Base-by-base conservation (phyloP, 495 filamentous ascomycete species). In the Mycothermus thermophilus region DNA sequence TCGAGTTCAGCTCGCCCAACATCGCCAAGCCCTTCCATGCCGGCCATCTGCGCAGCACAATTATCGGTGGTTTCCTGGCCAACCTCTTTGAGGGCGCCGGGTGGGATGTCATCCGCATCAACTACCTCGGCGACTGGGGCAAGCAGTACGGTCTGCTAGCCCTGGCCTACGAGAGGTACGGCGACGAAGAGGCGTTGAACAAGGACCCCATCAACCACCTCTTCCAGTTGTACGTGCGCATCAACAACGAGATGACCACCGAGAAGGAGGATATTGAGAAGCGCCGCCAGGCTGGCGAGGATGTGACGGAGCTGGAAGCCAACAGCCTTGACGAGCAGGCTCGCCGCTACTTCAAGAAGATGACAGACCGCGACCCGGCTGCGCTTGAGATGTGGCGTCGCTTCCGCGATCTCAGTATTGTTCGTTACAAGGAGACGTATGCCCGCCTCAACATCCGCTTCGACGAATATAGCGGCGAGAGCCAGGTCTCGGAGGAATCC, bases 401-500 rank as follows among this genome's bases (percentile, higher is more conserved):
- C 13, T 97, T 95, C 69, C 72, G 90, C 52, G 80, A 92, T 28
- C 69, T 97, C 29, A 86, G 80, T 59, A 95, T 95, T 44, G 64
- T 71, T 38, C 77, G 79, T 50, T 93, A 93, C 62, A 77, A 82
- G 57, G 47, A 54, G 4, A 66, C 55, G 1, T 58, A 58, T 33
- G 54, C 50, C 29, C 54, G 54, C 35, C 46, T 58, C 13, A 95
- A 94, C 60, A 95, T 97, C 51, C 67, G 75, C 38, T 97, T 87
- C 47, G 87, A 95, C 52, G 78, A 84, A 34, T 97, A 97, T 64
- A 81, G 79, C 22, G 88, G 88, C 22, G 90, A 97, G 59, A 88
- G 81, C n/a, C 83, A 92, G 51, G 80, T 97, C 33, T 72, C 74
- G 37, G 72, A 79, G 43, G 81, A 83, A 50, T 75, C 74, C 42